Conservation (phyloP, 495 filamentous ascomycete species). For the Penicillium daleae region DNA sequence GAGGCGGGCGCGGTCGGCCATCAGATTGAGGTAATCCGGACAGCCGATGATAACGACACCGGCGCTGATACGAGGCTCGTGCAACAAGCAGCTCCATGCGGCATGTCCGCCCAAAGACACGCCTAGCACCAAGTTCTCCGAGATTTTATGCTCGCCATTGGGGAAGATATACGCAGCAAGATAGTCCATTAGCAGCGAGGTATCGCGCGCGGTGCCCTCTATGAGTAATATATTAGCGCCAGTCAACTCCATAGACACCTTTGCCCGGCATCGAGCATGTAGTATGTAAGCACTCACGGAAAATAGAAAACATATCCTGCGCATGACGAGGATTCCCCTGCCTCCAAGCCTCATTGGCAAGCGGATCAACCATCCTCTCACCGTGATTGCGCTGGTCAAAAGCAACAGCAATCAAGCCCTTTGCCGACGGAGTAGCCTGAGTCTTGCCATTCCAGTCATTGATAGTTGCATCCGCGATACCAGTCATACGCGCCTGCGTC, state of each 20-base stretch:
- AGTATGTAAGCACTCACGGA: slow-evolving; percentile 45
- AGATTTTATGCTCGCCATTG: slow-evolving; percentile 53
- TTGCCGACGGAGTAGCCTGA: slow-evolving; percentile 27
- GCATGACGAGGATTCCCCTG: slow-evolving; percentile 82
- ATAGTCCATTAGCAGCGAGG: slow-evolving; percentile 69
- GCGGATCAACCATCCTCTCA: slow-evolving; percentile 58
- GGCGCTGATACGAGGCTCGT: slow-evolving; percentile 75
- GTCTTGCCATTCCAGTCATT: slow-evolving; percentile 58
- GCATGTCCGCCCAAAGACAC: slow-evolving; percentile 88
- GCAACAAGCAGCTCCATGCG: slow-evolving; percentile 79
- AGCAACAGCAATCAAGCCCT: slow-evolving; percentile 73
- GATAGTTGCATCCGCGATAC: slow-evolving; percentile 58
- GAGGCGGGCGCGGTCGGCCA: slow-evolving; percentile 74
- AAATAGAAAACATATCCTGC: slow-evolving; percentile 80
- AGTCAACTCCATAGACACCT: too few species aligned
- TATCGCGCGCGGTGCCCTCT: slow-evolving; percentile 78
- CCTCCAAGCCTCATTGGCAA: slow-evolving; percentile 75
- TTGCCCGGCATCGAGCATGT: neutral
- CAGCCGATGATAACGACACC: slow-evolving; percentile 84
- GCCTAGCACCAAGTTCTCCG: slow-evolving; percentile 75
- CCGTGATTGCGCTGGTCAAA: slow-evolving; percentile 96
- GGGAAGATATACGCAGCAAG: slow-evolving; percentile 77
- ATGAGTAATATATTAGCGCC: neutral
- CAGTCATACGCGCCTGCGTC: slow-evolving; percentile 70
- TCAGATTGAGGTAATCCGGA: slow-evolving; percentile 80